Conservation (phyloP, 1,284 basidiomycete genomes). For the Cutaneotrichosporon sp. region DNA sequence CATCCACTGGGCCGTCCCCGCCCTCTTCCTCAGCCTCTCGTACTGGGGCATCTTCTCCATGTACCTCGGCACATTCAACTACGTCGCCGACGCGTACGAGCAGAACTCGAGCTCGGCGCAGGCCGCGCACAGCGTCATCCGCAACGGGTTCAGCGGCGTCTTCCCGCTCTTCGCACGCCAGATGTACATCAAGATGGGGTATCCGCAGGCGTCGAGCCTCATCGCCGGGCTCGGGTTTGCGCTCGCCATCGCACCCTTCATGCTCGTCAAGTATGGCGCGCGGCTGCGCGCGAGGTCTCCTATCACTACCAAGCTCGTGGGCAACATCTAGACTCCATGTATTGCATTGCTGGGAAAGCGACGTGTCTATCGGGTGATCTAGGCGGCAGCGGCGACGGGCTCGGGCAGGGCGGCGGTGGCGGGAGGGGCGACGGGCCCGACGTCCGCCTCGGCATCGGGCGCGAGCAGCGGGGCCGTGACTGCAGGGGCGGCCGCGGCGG, state of each 20-base stretch:
- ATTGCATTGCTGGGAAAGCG: not conserved
- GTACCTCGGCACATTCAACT: conserved; percentile 46
- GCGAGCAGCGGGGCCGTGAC: not conserved
- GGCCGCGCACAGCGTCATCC: conserved; percentile 48
- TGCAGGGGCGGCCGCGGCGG: not conserved
- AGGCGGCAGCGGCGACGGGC: too few species aligned
- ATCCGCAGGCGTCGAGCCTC: conserved; percentile 44
- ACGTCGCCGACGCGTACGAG: conserved; percentile 51
- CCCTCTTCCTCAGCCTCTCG: conserved; percentile 32
- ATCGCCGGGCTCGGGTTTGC: conserved; percentile 45
- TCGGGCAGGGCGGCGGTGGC: too few species aligned
- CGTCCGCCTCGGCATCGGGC: not conserved
- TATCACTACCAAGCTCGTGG: conserved; percentile 7
- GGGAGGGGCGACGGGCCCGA: too few species aligned
- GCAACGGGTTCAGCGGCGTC: conserved; percentile 44
- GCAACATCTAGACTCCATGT: conserved; percentile 2
- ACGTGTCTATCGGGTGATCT: too few species aligned
- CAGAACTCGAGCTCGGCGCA: conserved; percentile 45
- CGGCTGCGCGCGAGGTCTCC: conserved; percentile 35
- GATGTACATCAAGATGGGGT: conserved; percentile 44
- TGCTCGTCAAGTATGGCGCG: conserved; percentile 46
- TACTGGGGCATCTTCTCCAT: conserved; percentile 44
- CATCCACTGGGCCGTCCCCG: conserved; percentile 42
- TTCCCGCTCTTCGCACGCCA: conserved; percentile 48
- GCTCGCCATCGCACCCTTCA: conserved; percentile 42